Percentiles rank a stretch among this genome's conserved stretches.
phyloP scores from a whole-genome alignment of 2,329 filamentous ascomycete genomes.

The Sphaerulina musiva region DNA sequence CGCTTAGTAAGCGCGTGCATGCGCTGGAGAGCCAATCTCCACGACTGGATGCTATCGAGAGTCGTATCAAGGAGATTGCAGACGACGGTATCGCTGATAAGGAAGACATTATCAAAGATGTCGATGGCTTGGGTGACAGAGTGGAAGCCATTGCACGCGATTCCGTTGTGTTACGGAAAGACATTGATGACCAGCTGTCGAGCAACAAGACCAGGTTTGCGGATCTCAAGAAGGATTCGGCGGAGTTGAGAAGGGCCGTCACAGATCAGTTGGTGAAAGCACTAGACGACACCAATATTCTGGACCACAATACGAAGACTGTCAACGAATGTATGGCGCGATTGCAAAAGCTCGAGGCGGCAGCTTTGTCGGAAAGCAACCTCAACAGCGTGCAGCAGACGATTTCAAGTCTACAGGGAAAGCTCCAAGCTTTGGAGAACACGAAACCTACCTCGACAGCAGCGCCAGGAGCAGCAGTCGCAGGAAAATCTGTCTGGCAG shows the following conservation, averaged over 20 bases:
- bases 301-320: background rate
- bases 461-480: background rate
- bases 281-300: background rate
- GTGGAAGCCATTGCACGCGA: background rate
- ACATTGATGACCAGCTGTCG: background rate
- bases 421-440: background rate
- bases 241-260: background rate
- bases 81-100: background rate
- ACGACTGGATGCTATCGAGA: background rate
- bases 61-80: background rate
- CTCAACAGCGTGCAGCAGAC: background rate
- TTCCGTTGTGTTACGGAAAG: background rate
- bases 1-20: background rate
- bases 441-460: background rate
- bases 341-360: background rate
- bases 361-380: background rate
- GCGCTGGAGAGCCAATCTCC: background rate
- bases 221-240: background rate
- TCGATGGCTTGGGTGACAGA: background rate
- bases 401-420: background rate
- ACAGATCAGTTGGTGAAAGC: background rate
- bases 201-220: background rate
- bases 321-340: slow-evolving; percentile 7
- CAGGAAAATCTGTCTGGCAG: background rate
- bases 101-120: background rate